phyloP scores from a whole-genome alignment of 148 eudicot genomes.

The Rhododendron ovatum region DNA sequence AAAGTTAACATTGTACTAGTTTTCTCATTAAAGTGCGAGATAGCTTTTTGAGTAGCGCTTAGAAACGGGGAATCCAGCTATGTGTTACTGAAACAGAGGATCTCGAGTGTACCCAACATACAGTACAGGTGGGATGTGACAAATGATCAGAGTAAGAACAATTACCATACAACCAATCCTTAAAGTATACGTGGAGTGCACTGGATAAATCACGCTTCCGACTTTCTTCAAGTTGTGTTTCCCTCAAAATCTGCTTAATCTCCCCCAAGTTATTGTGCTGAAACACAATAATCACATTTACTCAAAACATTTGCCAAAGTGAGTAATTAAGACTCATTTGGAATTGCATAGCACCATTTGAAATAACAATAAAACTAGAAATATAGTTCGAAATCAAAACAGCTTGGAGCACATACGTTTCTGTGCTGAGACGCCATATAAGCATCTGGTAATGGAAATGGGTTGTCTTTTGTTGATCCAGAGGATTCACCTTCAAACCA shows the following conservation, averaged over 20 bases:
- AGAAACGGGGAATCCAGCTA: background rate
- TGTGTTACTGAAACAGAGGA: background rate
- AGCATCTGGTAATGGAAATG: conserved; percentile 84
- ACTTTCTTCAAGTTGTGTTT: conserved; percentile 73
- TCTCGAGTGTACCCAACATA: background rate
- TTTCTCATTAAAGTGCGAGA: background rate
- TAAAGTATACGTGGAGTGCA: conserved; percentile 79
- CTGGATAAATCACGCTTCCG: conserved; percentile 75
- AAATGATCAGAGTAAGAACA: background rate
- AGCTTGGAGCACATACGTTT: conserved; percentile 45
- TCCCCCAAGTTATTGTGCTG: conserved; percentile 71
- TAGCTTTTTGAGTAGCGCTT: background rate
- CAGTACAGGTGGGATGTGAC: background rate
- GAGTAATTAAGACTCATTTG: background rate
- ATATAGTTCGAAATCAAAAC: background rate
- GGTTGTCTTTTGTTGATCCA: conserved; percentile 80
- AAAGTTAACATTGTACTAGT: background rate
- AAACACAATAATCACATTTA: conserved; percentile 5
- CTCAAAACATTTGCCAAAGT: background rate
- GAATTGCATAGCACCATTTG: background rate
- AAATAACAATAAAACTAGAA: background rate
- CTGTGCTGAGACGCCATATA: conserved; percentile 68
- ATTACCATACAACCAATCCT: conserved; percentile 96
- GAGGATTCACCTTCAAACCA: conserved; percentile 70
- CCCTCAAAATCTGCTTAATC: conserved; percentile 79